Conservation (phyloP, 768 basidiomycete genomes). For the Trametes villosa region DNA sequence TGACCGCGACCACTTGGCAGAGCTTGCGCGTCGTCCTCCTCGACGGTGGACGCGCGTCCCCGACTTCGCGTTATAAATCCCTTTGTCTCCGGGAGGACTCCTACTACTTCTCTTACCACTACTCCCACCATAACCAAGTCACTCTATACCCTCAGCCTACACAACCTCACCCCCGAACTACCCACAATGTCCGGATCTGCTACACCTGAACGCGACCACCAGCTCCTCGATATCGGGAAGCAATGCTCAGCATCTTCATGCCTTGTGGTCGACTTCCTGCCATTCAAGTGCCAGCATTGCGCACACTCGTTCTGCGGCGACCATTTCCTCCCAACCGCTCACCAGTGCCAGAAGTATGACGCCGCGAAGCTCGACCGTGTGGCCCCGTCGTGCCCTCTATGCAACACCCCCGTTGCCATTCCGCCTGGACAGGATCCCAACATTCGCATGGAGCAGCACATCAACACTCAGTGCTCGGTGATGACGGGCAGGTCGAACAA, state of each 20-base stretch:
- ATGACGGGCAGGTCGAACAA: conserved; percentile 64
- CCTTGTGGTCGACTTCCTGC: conserved; percentile 79
- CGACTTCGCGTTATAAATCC: conserved; percentile 1
- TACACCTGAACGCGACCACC: conserved; percentile 48
- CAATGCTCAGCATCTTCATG: conserved; percentile 74
- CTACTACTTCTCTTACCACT: conserved; percentile 11
- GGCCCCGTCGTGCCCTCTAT: conserved; percentile 81
- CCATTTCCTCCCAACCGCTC: conserved; percentile 73
- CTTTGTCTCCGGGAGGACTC: conserved; percentile 23
- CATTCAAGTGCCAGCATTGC: conserved; percentile 88
- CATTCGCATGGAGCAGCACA: conserved; percentile 77
- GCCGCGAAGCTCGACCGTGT: conserved; percentile 72
- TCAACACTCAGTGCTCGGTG: conserved; percentile 65
- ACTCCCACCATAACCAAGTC: neutral
- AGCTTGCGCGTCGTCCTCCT: conserved; percentile 23
- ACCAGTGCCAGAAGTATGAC: conserved; percentile 73
- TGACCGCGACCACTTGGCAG: conserved; percentile 13
- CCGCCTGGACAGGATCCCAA: conserved; percentile 83
- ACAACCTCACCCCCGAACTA: too few species aligned
- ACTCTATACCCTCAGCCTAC: neutral
- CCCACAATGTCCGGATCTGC: conserved; percentile 34
- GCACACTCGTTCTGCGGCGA: conserved; percentile 71
- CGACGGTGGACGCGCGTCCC: conserved; percentile 36
- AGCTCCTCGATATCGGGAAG: conserved; percentile 68
- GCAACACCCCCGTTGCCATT: conserved; percentile 74